Conservation (phyloP, 352 stramenopile genomes). For the Pythium apleroticum region DNA sequence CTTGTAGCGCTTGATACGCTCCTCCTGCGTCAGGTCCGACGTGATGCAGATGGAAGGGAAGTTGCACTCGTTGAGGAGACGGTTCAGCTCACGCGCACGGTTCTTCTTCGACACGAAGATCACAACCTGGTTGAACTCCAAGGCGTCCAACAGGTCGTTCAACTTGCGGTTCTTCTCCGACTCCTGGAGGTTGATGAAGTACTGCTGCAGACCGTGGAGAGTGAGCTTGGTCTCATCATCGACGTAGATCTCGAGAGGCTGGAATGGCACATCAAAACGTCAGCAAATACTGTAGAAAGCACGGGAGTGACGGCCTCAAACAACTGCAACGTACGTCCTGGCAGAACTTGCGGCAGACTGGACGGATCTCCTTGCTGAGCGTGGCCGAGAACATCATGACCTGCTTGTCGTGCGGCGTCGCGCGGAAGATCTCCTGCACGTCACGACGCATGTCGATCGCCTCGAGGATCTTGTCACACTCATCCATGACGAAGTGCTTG, state of each 20-base stretch:
- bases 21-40: slow-evolving; percentile 96
- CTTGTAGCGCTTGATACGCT: slow-evolving; percentile 98
- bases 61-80: slow-evolving; percentile 99
- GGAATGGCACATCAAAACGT: neutral
- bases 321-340: slow-evolving; percentile 88
- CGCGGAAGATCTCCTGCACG: slow-evolving; percentile 99
- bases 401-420: slow-evolving; percentile 99
- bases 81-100: slow-evolving; percentile 96
- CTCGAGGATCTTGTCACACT: slow-evolving; percentile 99
- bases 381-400: slow-evolving; percentile 99
- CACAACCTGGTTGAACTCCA: slow-evolving; percentile 99
- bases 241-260: slow-evolving; percentile 99
- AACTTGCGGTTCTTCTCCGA: slow-evolving; percentile 99
- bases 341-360: slow-evolving; percentile 99
- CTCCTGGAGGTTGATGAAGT: slow-evolving; percentile 99
- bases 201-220: slow-evolving; percentile 99
- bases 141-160: slow-evolving; percentile 98
- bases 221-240: slow-evolving; percentile 99
- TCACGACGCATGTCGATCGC: slow-evolving; percentile 98
- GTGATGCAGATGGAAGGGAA: slow-evolving; percentile 99
- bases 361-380: slow-evolving; percentile 98
- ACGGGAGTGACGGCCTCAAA: neutral
- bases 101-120: slow-evolving; percentile 99
- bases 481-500: slow-evolving; percentile 99
- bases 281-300: neutral